A percentile compares a stretch with the other conserved stretches of the same genome.
phyloP scores from a whole-genome alignment of 1,284 basidiomycete genomes.

The Rhodofomes roseus region DNA sequence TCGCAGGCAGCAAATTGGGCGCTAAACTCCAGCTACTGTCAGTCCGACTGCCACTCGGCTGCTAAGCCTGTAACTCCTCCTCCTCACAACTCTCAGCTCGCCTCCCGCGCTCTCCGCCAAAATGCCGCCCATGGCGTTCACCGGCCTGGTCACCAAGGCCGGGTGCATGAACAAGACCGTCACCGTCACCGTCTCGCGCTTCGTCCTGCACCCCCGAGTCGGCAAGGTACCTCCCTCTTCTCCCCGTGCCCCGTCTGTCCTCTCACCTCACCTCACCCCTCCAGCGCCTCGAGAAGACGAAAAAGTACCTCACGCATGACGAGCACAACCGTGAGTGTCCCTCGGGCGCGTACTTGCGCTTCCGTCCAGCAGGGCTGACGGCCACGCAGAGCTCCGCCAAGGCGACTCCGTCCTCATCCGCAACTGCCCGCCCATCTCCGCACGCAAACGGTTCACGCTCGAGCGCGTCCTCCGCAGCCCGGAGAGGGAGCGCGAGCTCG shows the following conservation, averaged over 20 bases:
- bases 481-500: constrained; percentile 49
- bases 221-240: constrained; percentile 54
- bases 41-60: too few species aligned
- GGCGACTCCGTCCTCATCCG: constrained; percentile 72
- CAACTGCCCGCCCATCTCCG: constrained; percentile 76
- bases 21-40: too few species aligned
- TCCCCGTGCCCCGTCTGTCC: constrained; percentile 1
- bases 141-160: constrained; percentile 71
- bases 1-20: too few species aligned
- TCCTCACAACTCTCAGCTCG: too few species aligned
- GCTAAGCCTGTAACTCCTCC: too few species aligned
- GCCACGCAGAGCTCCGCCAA: constrained; percentile 49
- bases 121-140: constrained; percentile 76
- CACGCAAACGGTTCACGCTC: constrained; percentile 68
- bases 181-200: constrained; percentile 74
- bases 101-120: too few species aligned
- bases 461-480: constrained; percentile 66
- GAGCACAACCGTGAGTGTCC: constrained; percentile 48
- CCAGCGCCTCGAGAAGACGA: constrained; percentile 67
- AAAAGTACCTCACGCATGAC: constrained; percentile 76
- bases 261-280: constrained; percentile 6
- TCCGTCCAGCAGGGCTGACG: background rate
- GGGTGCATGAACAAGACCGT: constrained; percentile 81
- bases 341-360: constrained; percentile 19
- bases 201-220: constrained; percentile 62